Conservation (phyloP, 768 basidiomycete genomes). For the Leucosporidium creatinivorum region DNA sequence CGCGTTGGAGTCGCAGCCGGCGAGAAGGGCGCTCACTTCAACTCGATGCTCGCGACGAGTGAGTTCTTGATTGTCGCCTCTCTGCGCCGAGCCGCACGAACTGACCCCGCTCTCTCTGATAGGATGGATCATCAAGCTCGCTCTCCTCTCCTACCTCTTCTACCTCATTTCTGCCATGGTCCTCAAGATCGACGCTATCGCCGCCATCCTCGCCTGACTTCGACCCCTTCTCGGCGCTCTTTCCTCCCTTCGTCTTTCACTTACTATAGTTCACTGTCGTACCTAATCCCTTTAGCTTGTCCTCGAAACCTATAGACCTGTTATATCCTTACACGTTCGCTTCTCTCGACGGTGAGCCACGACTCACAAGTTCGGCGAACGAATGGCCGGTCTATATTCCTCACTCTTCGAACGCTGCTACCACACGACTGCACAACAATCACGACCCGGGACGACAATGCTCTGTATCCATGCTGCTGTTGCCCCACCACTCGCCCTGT, state of each 20-base stretch:
- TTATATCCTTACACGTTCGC: no score
- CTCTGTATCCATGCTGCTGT: slow-evolving; percentile 23
- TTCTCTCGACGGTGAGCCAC: no score
- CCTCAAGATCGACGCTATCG: neutral
- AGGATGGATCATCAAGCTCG: neutral
- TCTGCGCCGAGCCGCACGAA: no score
- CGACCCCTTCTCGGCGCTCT: no score
- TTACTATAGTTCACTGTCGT: no score
- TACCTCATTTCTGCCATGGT: neutral
- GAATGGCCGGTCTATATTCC: no score
- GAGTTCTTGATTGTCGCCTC: neutral
- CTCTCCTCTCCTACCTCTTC: neutral
- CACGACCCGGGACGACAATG: slow-evolving; percentile 25
- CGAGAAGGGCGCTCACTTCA: neutral
- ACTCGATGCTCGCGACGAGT: neutral
- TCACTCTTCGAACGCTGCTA: no score
- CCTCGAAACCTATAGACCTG: no score
- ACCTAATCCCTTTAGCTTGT: no score
- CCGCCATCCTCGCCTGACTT: no score
- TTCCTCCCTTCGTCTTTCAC: no score
- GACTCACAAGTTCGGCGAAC: no score
- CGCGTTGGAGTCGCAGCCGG: neutral
- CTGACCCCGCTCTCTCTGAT: neutral
- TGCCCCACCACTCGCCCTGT: slow-evolving; percentile 27
- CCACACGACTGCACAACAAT: neutral